Evolutionary conservation across 208 protist genomes (phyloP), one percentile per base, ranked within the genome.

Genomic region (Wallacemonas sp.): DNA sequence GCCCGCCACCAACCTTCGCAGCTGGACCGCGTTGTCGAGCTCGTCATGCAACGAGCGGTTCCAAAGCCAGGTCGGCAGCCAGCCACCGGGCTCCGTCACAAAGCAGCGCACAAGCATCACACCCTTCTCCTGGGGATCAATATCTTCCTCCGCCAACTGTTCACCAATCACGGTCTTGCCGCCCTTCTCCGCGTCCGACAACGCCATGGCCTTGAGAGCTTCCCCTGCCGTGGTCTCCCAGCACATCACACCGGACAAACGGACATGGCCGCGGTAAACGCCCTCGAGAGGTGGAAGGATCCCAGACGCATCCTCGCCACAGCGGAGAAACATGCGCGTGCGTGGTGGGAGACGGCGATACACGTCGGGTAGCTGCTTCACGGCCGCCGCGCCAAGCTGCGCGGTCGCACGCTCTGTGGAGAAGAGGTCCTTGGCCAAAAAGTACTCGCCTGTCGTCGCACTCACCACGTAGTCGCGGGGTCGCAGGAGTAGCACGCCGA

Each of bases 391-490:
- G 30, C 32, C 52, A 58, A 58, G 26, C 21, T 23, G 1, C 33
- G 6, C 17, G 11, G 14, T 19, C 3, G 14, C 34, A 17, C 27
- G 36, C 33, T 39, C 19, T 36, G 47, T 33, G 23, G 56, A 41
- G 39, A 75, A 82, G 61, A 69, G 68, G 44, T 62, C 68, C 33
- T 27, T 56, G 11, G 68, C 57, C 29, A 39, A 69, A 29, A 73
- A 70, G 67, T 80, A 86, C 55, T 74, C 78, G 0, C 69, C 62
- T 0, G 27, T 32, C 24, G 48, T 48, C 17, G 52, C 65, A 29
- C 68, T 41, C 19, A 58, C 49, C 17, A 86, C 66, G 30, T 72
- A 70, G 47, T 84, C 78, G 19, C 78, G 58, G 36, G 68, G 58
- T 1, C 38, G 11, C 39, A 61, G 23, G 49, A 38, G 29, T 17